Evolutionary conservation across 2,329 filamentous ascomycete species (phyloP).

Genomic region (Penicillium sp.): DNA sequence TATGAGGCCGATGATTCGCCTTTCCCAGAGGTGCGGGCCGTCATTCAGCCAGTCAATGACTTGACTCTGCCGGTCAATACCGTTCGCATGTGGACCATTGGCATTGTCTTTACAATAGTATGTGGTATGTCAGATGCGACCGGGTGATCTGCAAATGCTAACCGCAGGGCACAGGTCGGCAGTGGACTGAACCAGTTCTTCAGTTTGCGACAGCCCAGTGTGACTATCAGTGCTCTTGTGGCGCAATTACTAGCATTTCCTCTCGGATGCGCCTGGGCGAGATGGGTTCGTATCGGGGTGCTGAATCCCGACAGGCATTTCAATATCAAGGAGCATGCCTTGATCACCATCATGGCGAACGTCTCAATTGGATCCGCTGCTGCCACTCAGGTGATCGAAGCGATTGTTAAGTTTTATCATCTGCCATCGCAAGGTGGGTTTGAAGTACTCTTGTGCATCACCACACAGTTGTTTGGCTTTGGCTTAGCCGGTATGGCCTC

Average conservation of each 20-base stretch:
- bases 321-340: constrained; percentile 44
- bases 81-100: constrained; percentile 40
- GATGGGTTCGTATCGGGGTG: constrained; percentile 40
- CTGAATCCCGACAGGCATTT: constrained; percentile 45
- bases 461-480: constrained; percentile 63
- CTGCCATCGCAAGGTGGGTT: constrained; percentile 60
- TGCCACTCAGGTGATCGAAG: constrained; percentile 41
- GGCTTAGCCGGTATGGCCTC: constrained; percentile 61
- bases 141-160: not conserved
- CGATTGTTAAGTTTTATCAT: constrained; percentile 52
- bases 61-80: constrained; percentile 34
- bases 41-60: constrained; percentile 36
- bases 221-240: constrained; percentile 40
- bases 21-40: constrained; percentile 41
- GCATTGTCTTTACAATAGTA: constrained; percentile 40
- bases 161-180: constrained; percentile 29
- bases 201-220: constrained; percentile 40
- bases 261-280: constrained; percentile 42
- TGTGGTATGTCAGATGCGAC: constrained; percentile 8
- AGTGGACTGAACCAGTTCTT: constrained; percentile 43
- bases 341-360: constrained; percentile 49
- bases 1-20: constrained; percentile 41
- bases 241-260: constrained; percentile 49
- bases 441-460: constrained; percentile 60
- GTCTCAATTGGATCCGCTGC: constrained; percentile 48